Base-by-base conservation (phyloP, 1,139 yeast species). In the Pichia sp. region DNA sequence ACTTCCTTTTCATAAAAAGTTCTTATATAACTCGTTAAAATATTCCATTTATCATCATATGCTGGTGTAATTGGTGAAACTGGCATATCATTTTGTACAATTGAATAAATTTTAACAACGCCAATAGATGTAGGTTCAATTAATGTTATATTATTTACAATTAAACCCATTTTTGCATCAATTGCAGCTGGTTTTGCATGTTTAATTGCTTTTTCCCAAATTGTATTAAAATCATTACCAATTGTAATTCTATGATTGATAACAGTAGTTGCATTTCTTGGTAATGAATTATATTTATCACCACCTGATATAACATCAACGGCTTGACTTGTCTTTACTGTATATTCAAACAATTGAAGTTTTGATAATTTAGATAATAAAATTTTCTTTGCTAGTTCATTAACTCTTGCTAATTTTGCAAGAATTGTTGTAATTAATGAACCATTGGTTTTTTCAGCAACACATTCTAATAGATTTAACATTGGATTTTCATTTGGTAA, bases 221-320 rank as follows among this genome's bases (percentile, higher is more conserved):
- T 39, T 3, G 73, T 70, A 1, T 61, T 57, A n/a, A 73, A 53
- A 39, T 74, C 65, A 50, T 74, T 70, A 7, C 73, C 63, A 3
- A 68, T 58, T 1, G 78, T 72, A 42, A 80, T 72, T 59, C 58
- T 47, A 58, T 78, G 81, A 59, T 80, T 79, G 25, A 80, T 68
- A 45, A 73, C 58, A 2, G 78, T 71, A 1, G 66, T 59, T 2
- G 70, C 79, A 54, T 67, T 68, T 56, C 77, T 81, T 0, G 83
- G 83, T 42, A 78, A 65, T 0, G 82, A 79, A 59, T 78, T 78
- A 3, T 76, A 63, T 59, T 81, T 82, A 26, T 73, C 73, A 34
- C 87, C 88, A 35, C 86, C 86, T 11, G 61, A 50, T 43, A 81
- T 69, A 9, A 81, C 70, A 60, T 81, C 86, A 32, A 74, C 69